A percentile compares a stretch with the other conserved stretches of the same genome.
Conservation (phyloP, 78 protist species). For the Polysphondylium violaceum region DNA sequence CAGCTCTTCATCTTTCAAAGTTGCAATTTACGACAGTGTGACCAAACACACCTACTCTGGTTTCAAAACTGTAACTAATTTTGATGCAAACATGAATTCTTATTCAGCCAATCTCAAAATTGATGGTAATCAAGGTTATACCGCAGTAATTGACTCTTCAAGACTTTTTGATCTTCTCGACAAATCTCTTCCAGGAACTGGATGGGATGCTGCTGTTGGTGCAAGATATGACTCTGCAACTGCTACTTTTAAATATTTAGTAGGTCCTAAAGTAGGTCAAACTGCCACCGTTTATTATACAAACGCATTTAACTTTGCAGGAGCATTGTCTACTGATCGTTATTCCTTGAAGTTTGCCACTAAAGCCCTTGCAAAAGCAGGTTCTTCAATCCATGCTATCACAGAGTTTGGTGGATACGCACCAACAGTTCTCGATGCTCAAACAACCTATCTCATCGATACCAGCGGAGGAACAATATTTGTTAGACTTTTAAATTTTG, state of each 20-base stretch:
- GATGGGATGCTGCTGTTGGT: conserved; percentile 1
- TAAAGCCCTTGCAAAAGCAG: neutral
- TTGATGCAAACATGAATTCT: neutral
- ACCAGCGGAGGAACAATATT: conserved; percentile 8
- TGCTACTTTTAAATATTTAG: neutral
- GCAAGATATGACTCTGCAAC: neutral
- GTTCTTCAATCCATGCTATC: neutral
- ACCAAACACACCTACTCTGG: too few species aligned
- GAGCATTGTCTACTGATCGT: neutral
- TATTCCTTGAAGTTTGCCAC: neutral
- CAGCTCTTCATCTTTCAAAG: conserved; percentile 10
- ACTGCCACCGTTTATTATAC: neutral
- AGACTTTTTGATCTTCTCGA: neutral
- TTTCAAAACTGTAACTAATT: conserved; percentile 5
- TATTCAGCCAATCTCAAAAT: neutral
- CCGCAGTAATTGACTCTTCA: neutral
- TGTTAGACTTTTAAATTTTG: conserved; percentile 16
- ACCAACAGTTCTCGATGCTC: neutral
- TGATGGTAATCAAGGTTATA: conserved; percentile 28
- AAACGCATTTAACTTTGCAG: neutral
- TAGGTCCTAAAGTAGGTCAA: neutral
- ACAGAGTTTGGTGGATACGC: conserved; percentile 32
- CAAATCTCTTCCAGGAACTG: neutral
- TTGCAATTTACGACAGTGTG: conserved; percentile 13
- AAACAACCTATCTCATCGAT: neutral